phyloP scores from a whole-genome alignment of 2,329 filamentous ascomycete species.

The Coniochaeta pulveracea region DNA sequence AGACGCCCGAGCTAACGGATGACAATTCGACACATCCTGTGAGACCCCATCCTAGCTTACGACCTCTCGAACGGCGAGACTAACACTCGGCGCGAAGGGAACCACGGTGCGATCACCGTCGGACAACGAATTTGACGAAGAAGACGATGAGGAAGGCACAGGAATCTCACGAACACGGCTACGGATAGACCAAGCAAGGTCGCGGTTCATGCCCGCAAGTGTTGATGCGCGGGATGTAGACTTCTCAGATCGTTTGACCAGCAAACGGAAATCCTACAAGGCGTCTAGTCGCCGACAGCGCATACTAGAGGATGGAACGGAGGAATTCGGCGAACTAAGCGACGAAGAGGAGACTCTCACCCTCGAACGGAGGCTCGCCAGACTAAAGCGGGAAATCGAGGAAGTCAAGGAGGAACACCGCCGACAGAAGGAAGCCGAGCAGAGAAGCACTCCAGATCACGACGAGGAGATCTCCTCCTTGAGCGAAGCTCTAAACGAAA shows the following conservation, averaged over 20 bases:
- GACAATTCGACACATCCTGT: conserved; percentile 79
- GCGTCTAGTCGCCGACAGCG: conserved; percentile 56
- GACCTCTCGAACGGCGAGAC: conserved; percentile 8
- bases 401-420: conserved; percentile 56
- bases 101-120: conserved; percentile 44
- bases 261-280: conserved; percentile 75
- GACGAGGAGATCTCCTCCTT: conserved; percentile 55
- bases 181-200: conserved; percentile 68
- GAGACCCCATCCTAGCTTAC: conserved; percentile 18
- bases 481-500: conserved; percentile 59
- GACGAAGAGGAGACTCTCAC: conserved; percentile 63
- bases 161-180: conserved; percentile 69
- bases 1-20: conserved; percentile 86
- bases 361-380: conserved; percentile 66
- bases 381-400: conserved; percentile 72
- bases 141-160: conserved; percentile 46
- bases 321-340: conserved; percentile 63
- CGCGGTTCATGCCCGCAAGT: conserved; percentile 62
- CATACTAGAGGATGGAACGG: conserved; percentile 49
- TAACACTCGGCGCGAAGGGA: conserved; percentile 26
- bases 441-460: conserved; percentile 26
- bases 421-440: conserved; percentile 35
- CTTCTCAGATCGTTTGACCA: conserved; percentile 79
- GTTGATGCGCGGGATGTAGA: conserved; percentile 72
- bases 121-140: conserved; percentile 52